phyloP scores from a whole-genome alignment of 106 monocot genomes.

The Phalaenopsis equestris region DNA sequence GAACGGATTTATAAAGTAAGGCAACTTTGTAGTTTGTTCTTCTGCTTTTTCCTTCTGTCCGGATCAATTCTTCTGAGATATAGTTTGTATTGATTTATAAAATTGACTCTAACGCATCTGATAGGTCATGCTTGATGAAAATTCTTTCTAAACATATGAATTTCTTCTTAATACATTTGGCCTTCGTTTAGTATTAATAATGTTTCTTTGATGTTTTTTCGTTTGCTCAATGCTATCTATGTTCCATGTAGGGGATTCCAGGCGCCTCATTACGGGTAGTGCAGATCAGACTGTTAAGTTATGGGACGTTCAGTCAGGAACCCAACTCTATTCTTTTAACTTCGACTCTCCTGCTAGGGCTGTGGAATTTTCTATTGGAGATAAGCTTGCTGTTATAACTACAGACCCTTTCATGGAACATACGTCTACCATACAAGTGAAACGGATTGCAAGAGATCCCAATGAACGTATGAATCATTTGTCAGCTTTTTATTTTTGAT shows the following conservation, averaged over 20 bases:
- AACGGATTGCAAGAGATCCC: conserved; percentile 52
- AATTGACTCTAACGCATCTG: not conserved
- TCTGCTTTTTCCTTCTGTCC: not conserved
- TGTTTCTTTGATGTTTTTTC: not conserved
- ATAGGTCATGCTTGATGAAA: not conserved
- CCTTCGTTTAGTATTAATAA: not conserved
- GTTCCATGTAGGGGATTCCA: conserved; percentile 60
- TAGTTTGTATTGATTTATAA: not conserved
- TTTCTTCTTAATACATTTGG: not conserved
- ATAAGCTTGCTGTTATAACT: conserved; percentile 74
- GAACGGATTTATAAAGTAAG: no score
- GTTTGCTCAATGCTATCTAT: not conserved
- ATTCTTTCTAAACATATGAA: not conserved
- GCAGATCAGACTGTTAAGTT: conserved; percentile 83
- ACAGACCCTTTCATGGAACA: conserved; percentile 73
- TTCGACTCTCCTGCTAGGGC: conserved; percentile 80
- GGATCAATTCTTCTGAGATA: not conserved
- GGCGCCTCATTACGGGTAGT: conserved; percentile 62
- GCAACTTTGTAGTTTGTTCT: not conserved
- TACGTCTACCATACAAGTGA: conserved; percentile 74
- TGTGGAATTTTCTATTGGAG: conserved; percentile 84
- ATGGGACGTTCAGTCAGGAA: conserved; percentile 79
- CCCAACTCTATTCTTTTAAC: conserved; percentile 64
- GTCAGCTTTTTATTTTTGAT: not conserved
- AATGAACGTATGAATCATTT: conserved; percentile 47